phyloP scores from a whole-genome alignment of 495 filamentous ascomycete species.

The Penicillium maclennaniae region DNA sequence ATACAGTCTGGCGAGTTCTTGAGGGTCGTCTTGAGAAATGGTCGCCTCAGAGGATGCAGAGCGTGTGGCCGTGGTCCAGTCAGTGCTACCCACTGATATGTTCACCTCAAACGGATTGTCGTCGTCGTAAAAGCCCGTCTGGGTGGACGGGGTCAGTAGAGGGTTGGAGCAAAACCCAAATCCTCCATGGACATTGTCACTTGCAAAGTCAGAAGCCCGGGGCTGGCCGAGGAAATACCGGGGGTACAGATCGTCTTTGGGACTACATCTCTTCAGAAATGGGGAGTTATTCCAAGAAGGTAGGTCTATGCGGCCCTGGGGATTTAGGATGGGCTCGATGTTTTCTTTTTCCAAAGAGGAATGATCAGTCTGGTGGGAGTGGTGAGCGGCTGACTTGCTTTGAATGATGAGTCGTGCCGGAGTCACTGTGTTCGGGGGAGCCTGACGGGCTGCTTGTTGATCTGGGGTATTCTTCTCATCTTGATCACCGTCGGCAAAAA shows the following conservation, averaged over 20 bases:
- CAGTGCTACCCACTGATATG: slow-evolving; percentile 2
- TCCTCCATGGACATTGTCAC: slow-evolving; percentile 24
- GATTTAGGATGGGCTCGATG: slow-evolving; percentile 40
- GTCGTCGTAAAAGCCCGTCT: slow-evolving; percentile 7
- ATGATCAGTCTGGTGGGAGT: slow-evolving; percentile 7
- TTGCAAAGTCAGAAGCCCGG: slow-evolving; percentile 28
- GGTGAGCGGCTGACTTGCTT: slow-evolving; percentile 7
- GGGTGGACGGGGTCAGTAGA: slow-evolving; percentile 29
- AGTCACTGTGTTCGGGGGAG: slow-evolving; percentile 14
- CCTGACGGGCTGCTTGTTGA: slow-evolving; percentile 2
- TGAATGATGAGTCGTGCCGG: slow-evolving; percentile 25
- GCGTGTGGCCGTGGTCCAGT: slow-evolving; percentile 10
- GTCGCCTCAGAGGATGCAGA: slow-evolving; percentile 31
- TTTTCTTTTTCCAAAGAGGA: slow-evolving; percentile 37
- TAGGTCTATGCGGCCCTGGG: slow-evolving; percentile 30
- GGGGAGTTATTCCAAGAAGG: slow-evolving; percentile 30
- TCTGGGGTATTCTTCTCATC: slow-evolving; percentile 10
- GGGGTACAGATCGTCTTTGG: slow-evolving; percentile 24
- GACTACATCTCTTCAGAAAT: slow-evolving; percentile 24
- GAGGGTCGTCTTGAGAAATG: slow-evolving; percentile 29
- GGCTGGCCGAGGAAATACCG: slow-evolving; percentile 32
- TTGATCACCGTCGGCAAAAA: slow-evolving; percentile 35
- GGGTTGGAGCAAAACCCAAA: slow-evolving; percentile 39
- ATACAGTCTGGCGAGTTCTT: slow-evolving; percentile 33
- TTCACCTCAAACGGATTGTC: slow-evolving; percentile 14